Conservation (phyloP, 805 yeast genomes). For the Tetrapisispora taiwanensis region DNA sequence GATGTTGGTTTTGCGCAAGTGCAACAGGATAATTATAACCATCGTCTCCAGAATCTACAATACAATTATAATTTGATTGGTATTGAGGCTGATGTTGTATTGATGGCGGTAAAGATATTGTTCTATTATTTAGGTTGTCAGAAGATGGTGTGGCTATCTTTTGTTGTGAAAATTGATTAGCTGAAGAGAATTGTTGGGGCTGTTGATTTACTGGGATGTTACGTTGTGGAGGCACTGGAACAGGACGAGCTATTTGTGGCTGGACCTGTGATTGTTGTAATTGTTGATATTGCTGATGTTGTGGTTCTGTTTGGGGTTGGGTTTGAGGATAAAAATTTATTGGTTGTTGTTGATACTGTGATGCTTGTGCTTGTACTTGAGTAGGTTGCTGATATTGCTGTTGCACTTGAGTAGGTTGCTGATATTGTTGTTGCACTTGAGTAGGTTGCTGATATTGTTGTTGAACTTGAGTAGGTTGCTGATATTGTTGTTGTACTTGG, state of each 20-base stretch:
- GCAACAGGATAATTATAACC: constrained; percentile 3
- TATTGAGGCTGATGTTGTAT: neutral
- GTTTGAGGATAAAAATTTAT: too few relatives aligned
- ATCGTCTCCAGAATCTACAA: too few relatives aligned
- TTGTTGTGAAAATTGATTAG: neutral
- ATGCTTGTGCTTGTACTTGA: constrained; percentile 3
- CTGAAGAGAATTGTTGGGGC: constrained; percentile 1
- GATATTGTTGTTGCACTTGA: neutral
- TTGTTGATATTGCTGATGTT: neutral
- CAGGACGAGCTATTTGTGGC: neutral
- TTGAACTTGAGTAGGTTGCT: neutral
- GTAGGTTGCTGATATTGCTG: constrained; percentile 2
- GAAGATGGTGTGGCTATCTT: neutral
- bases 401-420: neutral
- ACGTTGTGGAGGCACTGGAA: neutral
- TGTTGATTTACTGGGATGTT: neutral
- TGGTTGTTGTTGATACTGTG: neutral
- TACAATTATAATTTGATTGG: too few relatives aligned
- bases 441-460: neutral
- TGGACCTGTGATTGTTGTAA: neutral
- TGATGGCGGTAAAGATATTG: neutral
- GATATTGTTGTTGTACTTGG: neutral
- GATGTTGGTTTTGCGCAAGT: constrained; percentile 4
- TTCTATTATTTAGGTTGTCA: neutral
- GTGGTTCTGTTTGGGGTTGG: constrained; percentile 4